phyloP scores from a whole-genome alignment of 2,329 filamentous ascomycete genomes.

The Madurella fahalii region DNA sequence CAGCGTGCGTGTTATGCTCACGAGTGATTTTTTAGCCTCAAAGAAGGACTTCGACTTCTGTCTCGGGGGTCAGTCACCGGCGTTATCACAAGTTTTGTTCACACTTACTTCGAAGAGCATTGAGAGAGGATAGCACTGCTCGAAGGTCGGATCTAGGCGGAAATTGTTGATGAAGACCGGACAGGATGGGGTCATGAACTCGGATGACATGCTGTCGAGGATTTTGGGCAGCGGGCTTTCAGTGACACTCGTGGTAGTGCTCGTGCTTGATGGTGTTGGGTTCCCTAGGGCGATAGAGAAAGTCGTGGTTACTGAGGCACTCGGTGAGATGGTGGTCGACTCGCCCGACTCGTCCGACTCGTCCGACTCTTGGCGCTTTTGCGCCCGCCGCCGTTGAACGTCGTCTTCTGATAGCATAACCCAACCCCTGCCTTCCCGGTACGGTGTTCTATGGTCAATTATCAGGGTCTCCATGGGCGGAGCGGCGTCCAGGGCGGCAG shows the following conservation, averaged over 20 bases:
- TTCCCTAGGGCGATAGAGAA: constrained; percentile 32
- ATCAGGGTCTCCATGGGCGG: constrained; percentile 32
- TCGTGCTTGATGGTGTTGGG: constrained; percentile 10
- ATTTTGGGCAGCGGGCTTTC: constrained; percentile 53
- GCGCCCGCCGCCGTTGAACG: constrained; percentile 23
- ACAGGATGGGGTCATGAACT: constrained; percentile 57
- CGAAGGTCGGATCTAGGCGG: constrained; percentile 62
- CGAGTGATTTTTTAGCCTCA: constrained; percentile 65
- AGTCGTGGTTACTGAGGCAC: constrained; percentile 28
- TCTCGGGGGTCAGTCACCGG: not conserved
- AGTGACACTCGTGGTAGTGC: constrained; percentile 29
- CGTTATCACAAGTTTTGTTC: not conserved
- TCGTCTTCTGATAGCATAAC: constrained; percentile 35
- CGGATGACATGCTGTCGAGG: constrained; percentile 62
- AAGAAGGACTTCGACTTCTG: constrained; percentile 85
- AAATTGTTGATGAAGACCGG: constrained; percentile 65
- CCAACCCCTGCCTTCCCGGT: constrained; percentile 35
- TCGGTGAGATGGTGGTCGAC: constrained; percentile 17
- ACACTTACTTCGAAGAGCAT: constrained; percentile 69
- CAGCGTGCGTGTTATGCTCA: constrained; percentile 71
- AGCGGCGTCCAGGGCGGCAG: constrained; percentile 23
- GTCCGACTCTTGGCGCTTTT: constrained; percentile 12
- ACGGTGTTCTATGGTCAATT: constrained; percentile 35
- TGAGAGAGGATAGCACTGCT: constrained; percentile 76
- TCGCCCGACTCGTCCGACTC: constrained; percentile 4